phyloP scores from a whole-genome alignment of 2,329 filamentous ascomycete species.

The Clarireedia hainanense region DNA sequence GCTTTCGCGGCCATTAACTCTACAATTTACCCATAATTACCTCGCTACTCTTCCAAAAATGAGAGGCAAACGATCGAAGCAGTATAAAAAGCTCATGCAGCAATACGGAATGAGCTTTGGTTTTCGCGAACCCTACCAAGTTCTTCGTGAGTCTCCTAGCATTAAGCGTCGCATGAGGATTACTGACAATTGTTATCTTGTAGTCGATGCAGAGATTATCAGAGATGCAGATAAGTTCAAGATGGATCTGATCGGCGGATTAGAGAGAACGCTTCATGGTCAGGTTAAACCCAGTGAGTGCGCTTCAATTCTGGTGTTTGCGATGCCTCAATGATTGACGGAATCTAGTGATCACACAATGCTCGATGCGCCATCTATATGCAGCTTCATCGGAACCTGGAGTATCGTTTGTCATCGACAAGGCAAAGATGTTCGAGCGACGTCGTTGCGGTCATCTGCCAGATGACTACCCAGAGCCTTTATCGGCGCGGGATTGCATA shows the following conservation, averaged over 20 bases:
- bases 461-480: constrained; percentile 61
- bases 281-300: constrained; percentile 70
- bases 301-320: not conserved
- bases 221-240: constrained; percentile 75
- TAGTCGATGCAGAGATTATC: constrained; percentile 79
- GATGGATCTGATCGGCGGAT: constrained; percentile 73
- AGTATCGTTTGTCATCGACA: constrained; percentile 49
- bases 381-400: constrained; percentile 47
- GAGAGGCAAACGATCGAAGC: constrained; percentile 62
- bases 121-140: constrained; percentile 91
- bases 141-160: constrained; percentile 49
- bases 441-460: constrained; percentile 72
- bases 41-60: constrained; percentile 35
- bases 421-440: constrained; percentile 69
- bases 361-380: constrained; percentile 74
- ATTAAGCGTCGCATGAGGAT: constrained; percentile 1
- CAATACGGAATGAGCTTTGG: constrained; percentile 81
- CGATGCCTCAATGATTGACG: constrained; percentile 6
- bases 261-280: constrained; percentile 80
- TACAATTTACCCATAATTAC: not conserved
- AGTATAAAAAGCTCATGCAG: constrained; percentile 88
- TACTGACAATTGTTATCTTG: constrained; percentile 9
- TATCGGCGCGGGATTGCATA: constrained; percentile 63
- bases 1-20: not conserved
- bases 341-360: constrained; percentile 65